Evolutionary conservation across 2,329 filamentous ascomycete genomes (phyloP), one percentile per base, ranked within the genome.

Genomic region (Annulohypoxylon truncatum): DNA sequence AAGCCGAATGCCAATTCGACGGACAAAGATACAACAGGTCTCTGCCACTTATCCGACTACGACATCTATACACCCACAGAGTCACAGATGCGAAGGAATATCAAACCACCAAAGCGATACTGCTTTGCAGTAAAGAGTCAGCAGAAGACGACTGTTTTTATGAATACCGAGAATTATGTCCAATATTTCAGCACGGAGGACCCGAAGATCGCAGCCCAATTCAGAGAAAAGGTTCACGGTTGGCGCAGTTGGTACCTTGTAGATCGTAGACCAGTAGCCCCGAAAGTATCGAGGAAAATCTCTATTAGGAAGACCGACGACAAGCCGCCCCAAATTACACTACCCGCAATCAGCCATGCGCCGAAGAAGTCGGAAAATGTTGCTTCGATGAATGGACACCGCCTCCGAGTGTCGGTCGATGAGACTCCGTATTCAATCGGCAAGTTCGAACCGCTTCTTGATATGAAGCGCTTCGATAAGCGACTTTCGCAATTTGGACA

Each of bases 221-320:
- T 95, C 79, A 89, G 91, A 73, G 82, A 85, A 13, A 84, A 85
- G 22, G 84, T 97, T 1, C 93, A 97, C 67, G 81, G 81, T 38
- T 97, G 94, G 94, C 88, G 95, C 63, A 96, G 92, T 77, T 97
- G 94, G 93, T 97, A 97, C 74, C 81, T 97, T 6, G 91, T 93
- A 44, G 90, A 92, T 71, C 89, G 89, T 66, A 85, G 90, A 55
- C 77, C 73, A 35, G 79, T 77, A 61, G 73, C 73, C 15, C 73
- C 70, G 18, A 76, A 77, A 51, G 74, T 72, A 50, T 77, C 71
- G 67, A 74, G 64, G 26, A 71, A 56, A 61, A 73, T 69, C 54
- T 72, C 60, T 65, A 77, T 75, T 64, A 71, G 61, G 31, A 74
- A 68, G 67, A 74, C 67, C n/a, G 64, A 73, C 46, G 71, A 75